Conservation (phyloP, 495 filamentous ascomycete genomes). For the Tuber aestivum region DNA sequence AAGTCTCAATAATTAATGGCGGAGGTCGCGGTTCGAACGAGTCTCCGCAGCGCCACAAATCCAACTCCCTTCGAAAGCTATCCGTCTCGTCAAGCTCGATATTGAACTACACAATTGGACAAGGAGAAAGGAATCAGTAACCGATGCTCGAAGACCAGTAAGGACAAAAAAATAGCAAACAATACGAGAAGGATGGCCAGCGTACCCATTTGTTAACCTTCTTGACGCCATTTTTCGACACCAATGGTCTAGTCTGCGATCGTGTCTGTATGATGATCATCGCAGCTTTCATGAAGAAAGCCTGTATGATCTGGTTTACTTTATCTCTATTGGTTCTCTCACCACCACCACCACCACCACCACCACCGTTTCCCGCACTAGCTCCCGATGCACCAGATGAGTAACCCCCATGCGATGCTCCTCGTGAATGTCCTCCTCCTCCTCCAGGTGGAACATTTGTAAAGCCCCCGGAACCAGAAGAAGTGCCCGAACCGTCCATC, state of each 20-base stretch:
- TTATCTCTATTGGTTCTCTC: conserved; percentile 39
- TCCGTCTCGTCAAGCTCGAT: conserved; percentile 90
- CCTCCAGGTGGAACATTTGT: conserved; percentile 32
- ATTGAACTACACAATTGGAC: conserved; percentile 62
- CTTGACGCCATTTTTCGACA: conserved; percentile 53
- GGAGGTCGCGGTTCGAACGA: conserved; percentile 71
- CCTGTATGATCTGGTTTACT: conserved; percentile 53
- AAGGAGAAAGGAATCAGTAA: conserved; percentile 3
- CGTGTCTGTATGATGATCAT: conserved; percentile 77
- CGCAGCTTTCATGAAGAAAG: conserved; percentile 84
- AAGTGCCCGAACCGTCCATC: conserved; percentile 37
- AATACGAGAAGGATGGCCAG: conserved; percentile 33
- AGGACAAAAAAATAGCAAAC: conserved; percentile 3
- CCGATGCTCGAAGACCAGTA: not conserved
- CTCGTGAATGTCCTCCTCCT: conserved; percentile 27
- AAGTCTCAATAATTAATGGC: conserved; percentile 84
- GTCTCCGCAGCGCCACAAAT: conserved; percentile 71
- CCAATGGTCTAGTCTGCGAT: conserved; percentile 59
- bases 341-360: conserved; percentile 1
- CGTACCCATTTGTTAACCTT: conserved; percentile 92
- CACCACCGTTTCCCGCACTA: not conserved
- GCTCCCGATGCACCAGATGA: conserved; percentile 15
- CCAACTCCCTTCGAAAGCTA: conserved; percentile 69
- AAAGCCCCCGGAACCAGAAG: conserved; percentile 31
- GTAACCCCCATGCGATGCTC: conserved; percentile 24